Evolutionary conservation across 225 moss, liverwort and hornwort genomes (phyloP), one percentile per base, ranked within the genome.

Genomic region (Antitrichia curtipendula): DNA sequence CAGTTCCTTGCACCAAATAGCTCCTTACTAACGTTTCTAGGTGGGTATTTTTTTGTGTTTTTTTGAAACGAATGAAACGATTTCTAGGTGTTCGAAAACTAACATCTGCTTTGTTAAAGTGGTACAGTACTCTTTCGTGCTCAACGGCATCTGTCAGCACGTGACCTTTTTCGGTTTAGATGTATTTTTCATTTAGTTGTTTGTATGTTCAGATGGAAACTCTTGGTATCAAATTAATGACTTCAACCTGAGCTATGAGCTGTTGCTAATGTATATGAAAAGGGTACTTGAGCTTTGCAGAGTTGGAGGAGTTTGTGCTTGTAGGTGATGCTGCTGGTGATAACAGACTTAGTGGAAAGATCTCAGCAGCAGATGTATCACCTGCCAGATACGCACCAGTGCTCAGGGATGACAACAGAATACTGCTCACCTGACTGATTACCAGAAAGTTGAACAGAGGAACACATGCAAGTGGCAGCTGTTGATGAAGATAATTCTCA

Each of bases 221-320:
- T 72, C 49, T 27, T 47, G 78, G 58, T 16, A 78, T 63, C 20
- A 59, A 47, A 64, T 21, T 21, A 38, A 38, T 47, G 38, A 78
- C 45, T 76, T 34, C 31, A 69, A 62, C 75, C 68, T 80, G 68
- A 60, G 59, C 19, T 72, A 12, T 60, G 66, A 78, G 58, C 38
- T 32, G 56, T 63, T 90, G 72, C 52, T 77, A 53, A 43, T 82
- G 38, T 49, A 12, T 29, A 52, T 78, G 47, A 59, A 75, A 68
- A 78, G 88, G 78, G 34, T 73, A 79, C 79, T 82, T 85, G 87
- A 90, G 64, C 70, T 62, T 85, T 65, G 90, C 90, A 93, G 93
- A 89, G 60, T 81, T 86, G 90, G 90, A 91, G 88, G 89, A 88
- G 88, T 91, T 85, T 90, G 82, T 93, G 87, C 56, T 88, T 89